Evolutionary conservation across 1,284 basidiomycete species (phyloP), one percentile per base, ranked within the genome.

Genomic region (Ganoderma lingzhi): DNA sequence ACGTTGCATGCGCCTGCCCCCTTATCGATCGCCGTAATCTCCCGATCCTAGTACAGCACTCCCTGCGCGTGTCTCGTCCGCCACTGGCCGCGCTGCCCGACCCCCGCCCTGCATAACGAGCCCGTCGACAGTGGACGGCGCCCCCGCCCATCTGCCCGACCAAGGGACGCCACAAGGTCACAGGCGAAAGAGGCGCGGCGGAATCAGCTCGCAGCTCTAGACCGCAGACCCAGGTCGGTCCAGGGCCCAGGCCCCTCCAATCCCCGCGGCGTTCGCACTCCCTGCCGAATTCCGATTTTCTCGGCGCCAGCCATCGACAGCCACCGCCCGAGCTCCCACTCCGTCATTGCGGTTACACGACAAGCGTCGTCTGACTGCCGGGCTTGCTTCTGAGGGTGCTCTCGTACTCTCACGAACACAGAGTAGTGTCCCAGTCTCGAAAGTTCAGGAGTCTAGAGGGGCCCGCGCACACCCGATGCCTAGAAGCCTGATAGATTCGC

Each of bases 1-100:
- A 44, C 68, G 70, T 69, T 69, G 68, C 68, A 68, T 8, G 59
- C 44, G 55, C 58, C 70, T 23, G 12, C 72, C 68, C 72, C 71
- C 64, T 71, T 73, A 73, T 73, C 72, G 72, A 73, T 73, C 64
- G 17, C 72, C 70, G 68, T 9, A 61, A 61, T 61, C 59, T 15
- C 39, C 59, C 59, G 59, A 61, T 59, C 56, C 35, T 23, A 59
- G 35, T 35, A 59, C 56, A 61, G 37, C 59, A n/a, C 59, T 42
- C 14, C 37, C 59, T 42, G 23, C 59, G n/a, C 17, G 37, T 32
- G n/a, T 39, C 56, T 10, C 56, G 56, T 59, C 56, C 8, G 1
- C 39, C 30, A 39, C 14, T 23, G 35, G 4, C 35, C 1, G 35
- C 35, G 39, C n/a, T 28, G 39, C 59, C n/a, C 37, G 8, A 3